Conservation (phyloP, 495 filamentous ascomycete species). For the Penicillium steckii region DNA sequence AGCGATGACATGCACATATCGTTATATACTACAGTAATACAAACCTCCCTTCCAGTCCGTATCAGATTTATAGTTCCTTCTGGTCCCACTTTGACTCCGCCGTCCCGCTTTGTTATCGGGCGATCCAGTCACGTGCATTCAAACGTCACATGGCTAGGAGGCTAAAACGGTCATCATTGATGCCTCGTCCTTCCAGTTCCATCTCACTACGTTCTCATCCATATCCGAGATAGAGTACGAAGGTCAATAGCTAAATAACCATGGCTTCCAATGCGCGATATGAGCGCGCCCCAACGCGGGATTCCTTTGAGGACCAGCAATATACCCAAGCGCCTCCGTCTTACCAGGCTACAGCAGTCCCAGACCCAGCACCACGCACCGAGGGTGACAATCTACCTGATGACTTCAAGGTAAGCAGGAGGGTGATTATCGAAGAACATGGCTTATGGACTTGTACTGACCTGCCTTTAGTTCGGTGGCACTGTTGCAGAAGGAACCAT, state of each 20-base stretch:
- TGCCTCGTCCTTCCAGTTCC: constrained; percentile 5
- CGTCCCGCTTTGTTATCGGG: background rate
- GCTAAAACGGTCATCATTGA: constrained; percentile 2
- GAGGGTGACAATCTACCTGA: constrained; percentile 92
- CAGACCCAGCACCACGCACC: constrained; percentile 63
- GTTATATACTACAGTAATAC: background rate
- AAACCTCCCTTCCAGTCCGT: background rate
- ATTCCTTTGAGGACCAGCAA: constrained; percentile 61
- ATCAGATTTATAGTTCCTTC: background rate
- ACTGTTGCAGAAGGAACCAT: constrained; percentile 89
- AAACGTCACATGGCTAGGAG: constrained; percentile 21
- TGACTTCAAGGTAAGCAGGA: constrained; percentile 79
- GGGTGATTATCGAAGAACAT: background rate
- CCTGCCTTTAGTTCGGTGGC: constrained; percentile 67
- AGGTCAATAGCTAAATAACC: background rate
- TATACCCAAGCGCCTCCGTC: constrained; percentile 85
- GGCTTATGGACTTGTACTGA: background rate
- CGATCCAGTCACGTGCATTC: background rate
- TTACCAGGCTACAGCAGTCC: constrained; percentile 50
- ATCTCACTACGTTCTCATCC: constrained; percentile 6
- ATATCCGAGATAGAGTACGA: background rate
- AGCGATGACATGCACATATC: constrained; percentile 11
- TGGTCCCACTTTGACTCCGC: constrained; percentile 1
- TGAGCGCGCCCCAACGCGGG: constrained; percentile 67
- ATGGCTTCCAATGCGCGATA: constrained; percentile 75